Percentiles rank a stretch among this genome's conserved stretches.
Conservation (phyloP, 148 eudicot species). For the Camellia japonica region DNA sequence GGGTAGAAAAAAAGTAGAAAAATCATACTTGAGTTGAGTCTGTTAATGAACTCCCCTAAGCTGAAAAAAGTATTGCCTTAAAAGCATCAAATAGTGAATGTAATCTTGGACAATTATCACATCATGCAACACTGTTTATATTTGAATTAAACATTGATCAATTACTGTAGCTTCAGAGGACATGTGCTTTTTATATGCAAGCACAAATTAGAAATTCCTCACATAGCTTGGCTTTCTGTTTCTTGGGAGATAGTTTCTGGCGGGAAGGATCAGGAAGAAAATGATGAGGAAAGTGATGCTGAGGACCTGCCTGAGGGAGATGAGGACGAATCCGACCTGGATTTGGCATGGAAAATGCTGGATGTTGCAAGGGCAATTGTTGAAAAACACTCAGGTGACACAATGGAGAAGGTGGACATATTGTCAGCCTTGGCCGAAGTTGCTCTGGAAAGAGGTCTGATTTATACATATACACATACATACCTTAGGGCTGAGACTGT, state of each 20-base stretch:
- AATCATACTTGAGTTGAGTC: background rate
- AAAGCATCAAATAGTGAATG: background rate
- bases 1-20: too few species aligned
- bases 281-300: slow-evolving; percentile 62
- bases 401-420: slow-evolving; percentile 84
- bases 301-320: slow-evolving; percentile 72
- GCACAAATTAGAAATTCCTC: background rate
- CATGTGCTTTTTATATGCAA: background rate
- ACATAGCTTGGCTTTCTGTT: background rate
- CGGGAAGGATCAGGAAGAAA: slow-evolving; percentile 49
- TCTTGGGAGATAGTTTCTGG: slow-evolving; percentile 27
- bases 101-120: background rate
- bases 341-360: slow-evolving; percentile 95
- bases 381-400: slow-evolving; percentile 65
- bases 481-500: background rate
- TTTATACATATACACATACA: background rate
- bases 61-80: background rate
- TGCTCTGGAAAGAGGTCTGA: slow-evolving; percentile 84
- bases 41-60: background rate
- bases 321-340: slow-evolving; percentile 95
- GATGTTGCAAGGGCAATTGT: slow-evolving; percentile 94
- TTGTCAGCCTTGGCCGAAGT: slow-evolving; percentile 92
- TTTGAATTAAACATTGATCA: background rate
- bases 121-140: background rate
- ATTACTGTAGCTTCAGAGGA: background rate